Evolutionary conservation across 1,139 yeast species (phyloP).

Genomic region (Zygoascus hellenicus): DNA sequence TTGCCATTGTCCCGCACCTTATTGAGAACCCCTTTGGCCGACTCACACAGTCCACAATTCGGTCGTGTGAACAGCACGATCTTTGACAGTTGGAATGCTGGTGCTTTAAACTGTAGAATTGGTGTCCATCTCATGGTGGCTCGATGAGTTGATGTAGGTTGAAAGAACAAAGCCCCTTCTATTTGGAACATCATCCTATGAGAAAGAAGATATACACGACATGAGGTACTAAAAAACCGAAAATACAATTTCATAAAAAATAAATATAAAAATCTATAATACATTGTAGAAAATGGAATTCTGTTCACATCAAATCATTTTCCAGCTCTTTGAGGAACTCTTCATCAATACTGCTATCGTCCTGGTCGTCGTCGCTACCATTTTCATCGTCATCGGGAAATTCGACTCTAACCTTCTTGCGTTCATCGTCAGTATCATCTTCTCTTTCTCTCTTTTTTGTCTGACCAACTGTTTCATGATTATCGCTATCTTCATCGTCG

Average conservation of each 20-base stretch:
- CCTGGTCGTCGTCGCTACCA: conserved; percentile 30
- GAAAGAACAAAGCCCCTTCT: neutral
- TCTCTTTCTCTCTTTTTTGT: conserved; percentile 12
- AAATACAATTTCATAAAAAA: neutral
- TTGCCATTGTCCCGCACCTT: neutral
- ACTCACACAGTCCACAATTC: conserved; percentile 71
- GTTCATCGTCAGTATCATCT: conserved; percentile 22
- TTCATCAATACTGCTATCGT: conserved; percentile 25
- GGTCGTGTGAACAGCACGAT: conserved; percentile 72
- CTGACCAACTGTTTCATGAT: conserved; percentile 15
- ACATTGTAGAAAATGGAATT: neutral
- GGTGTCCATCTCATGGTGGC: conserved; percentile 2
- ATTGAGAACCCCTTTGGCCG: conserved; percentile 50
- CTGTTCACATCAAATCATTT: conserved; percentile 23
- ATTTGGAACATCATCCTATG: neutral
- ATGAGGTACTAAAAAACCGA: neutral
- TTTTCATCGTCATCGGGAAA: conserved; percentile 27
- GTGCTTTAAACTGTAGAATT: too few species aligned
- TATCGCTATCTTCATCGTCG: conserved; percentile 25
- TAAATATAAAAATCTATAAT: neutral
- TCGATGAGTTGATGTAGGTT: neutral
- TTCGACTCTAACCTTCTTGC: conserved; percentile 16
- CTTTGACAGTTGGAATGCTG: neutral
- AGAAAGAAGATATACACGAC: neutral
- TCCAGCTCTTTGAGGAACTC: conserved; percentile 39